Evolutionary conservation across 257 asterid genomes (phyloP).

Genomic region (Petrea volubilis): DNA sequence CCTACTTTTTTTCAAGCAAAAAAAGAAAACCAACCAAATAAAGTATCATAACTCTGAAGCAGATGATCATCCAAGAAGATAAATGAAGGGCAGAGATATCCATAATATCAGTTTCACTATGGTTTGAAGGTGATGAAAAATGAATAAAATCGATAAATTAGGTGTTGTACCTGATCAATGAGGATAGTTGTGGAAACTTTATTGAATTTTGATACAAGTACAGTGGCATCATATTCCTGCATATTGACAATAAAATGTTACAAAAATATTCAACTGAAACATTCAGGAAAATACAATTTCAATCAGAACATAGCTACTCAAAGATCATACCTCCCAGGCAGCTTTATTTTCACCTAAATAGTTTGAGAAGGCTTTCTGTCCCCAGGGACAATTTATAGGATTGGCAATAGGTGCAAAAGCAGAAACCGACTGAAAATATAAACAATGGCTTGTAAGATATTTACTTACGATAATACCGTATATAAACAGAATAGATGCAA

Average conservation of each 20-base stretch:
- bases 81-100: no score
- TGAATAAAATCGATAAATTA: background rate
- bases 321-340: constrained; percentile 85
- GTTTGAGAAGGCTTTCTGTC: constrained; percentile 90
- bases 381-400: constrained; percentile 95
- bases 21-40: no score
- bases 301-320: no score
- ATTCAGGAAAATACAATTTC: background rate
- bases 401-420: constrained; percentile 86
- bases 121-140: no score
- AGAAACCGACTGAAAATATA: constrained; percentile 71
- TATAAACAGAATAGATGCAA: background rate
- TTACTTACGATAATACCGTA: background rate
- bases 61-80: no score
- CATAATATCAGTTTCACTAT: no score
- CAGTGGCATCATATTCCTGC: constrained; percentile 95
- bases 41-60: no score
- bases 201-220: constrained; percentile 62
- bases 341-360: constrained; percentile 83
- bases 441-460: background rate
- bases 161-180: constrained; percentile 79
- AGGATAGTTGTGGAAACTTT: constrained; percentile 75
- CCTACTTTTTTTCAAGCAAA: no score
- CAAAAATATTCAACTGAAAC: constrained; percentile 1
- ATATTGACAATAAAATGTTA: constrained; percentile 12